These are phyloP conservation scores for Plenodomus lindquistii DNA, from an alignment of 2,329 filamentous ascomycete genomes.

Conservation along the genomic window DNA sequence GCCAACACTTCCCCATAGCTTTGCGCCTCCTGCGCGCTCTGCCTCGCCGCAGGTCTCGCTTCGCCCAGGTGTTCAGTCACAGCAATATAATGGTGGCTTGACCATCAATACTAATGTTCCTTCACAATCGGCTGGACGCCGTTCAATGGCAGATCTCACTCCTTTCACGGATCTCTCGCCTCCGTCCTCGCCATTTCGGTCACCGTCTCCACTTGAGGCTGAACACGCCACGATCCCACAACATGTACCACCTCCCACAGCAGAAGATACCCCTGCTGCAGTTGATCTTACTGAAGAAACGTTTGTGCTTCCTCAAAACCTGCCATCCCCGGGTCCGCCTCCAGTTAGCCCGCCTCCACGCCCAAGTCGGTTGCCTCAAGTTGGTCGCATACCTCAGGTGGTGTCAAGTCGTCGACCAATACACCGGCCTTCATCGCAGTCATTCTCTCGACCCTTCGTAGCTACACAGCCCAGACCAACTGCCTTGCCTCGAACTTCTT, in stretches of 20 bases:
- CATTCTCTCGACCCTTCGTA: slow-evolving; percentile 82
- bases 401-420: slow-evolving; percentile 67
- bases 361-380: slow-evolving; percentile 73
- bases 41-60: slow-evolving; percentile 45
- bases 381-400: slow-evolving; percentile 85
- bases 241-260: neutral
- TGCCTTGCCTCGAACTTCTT: slow-evolving; percentile 35
- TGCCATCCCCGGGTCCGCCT: slow-evolving; percentile 30
- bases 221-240: slow-evolving; percentile 5
- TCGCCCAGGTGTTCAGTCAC: slow-evolving; percentile 22
- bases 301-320: slow-evolving; percentile 7
- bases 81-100: slow-evolving; percentile 19
- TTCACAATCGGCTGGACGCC: slow-evolving; percentile 10
- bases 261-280: neutral
- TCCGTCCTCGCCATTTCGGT: slow-evolving; percentile 31
- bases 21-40: slow-evolving; percentile 30
- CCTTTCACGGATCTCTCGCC: slow-evolving; percentile 42
- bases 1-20: slow-evolving; percentile 35
- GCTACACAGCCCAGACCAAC: slow-evolving; percentile 49
- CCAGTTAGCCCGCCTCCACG: slow-evolving; percentile 42
- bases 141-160: slow-evolving; percentile 33
- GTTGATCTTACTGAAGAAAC: slow-evolving; percentile 4
- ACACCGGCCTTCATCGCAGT: slow-evolving; percentile 71
- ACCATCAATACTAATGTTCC: slow-evolving; percentile 27
- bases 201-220: slow-evolving; percentile 16